Base-by-base conservation (phyloP, 2,329 filamentous ascomycete species). In the Sordariomycetes sp. region DNA sequence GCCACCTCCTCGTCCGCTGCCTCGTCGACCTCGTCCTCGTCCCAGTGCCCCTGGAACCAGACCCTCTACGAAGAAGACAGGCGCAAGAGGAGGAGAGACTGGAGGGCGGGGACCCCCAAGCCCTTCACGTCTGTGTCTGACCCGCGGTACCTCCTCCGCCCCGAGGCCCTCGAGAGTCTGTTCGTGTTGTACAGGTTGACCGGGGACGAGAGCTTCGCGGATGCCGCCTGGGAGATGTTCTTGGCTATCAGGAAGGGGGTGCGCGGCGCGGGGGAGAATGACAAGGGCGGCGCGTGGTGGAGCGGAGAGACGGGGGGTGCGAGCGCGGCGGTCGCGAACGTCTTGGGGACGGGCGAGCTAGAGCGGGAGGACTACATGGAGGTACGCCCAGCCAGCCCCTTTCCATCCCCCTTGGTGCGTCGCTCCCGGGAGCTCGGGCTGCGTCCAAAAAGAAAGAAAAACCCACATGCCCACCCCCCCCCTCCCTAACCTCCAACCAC, bases 111-210 rank as follows among this genome's bases (percentile, higher is more conserved):
- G 20, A 63, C 86, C 5, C 75, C 77, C 8, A 70, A 69, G 6
- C 84, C 83, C 22, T 80, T 86, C 65, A 72, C 76, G 2, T 71
- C 72, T 20, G 75, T 85, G 53, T 67, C 71, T 50, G 79, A 85
- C 58, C 69, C 73, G 48, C 76, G 76, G 57, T 89, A 88, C 65
- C 80, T 87, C 34, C 74, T 89, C 52, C 78, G 85, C 58, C 87
- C 87, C 22, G 88, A 92, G 70, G 87, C 87, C 2, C 89, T 92
- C 57, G 88, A 92, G 72, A 87, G 83, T 15, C 80, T 94, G 4
- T 92, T 89, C 68, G 80, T 89, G 65, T 81, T 92, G 74, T 89
- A 86, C 67, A 80, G 87, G 58, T 75, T 89, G 59, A 90, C 86
- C 0, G 87, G 86, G 28, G 81, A 88, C 61, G 62, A 74, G 1